Conservation (phyloP, 192 early-diverging fungal species). For the Blastocladiella britannica region DNA sequence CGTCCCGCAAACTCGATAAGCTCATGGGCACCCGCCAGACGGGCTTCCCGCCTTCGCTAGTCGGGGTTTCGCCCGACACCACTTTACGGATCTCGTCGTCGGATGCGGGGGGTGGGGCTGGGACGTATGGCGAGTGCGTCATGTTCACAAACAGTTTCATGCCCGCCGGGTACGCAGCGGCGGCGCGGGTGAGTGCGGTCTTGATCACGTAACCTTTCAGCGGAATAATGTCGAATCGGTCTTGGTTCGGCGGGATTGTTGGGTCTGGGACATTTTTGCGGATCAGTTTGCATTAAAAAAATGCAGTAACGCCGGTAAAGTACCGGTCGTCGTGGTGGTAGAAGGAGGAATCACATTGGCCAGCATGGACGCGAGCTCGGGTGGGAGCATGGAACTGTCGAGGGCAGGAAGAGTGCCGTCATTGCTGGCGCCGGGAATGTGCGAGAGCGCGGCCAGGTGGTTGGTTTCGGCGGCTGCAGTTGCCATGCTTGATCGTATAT, state of each 20-base stretch:
- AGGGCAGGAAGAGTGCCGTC: neutral
- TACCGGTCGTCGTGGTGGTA: neutral
- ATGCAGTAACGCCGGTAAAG: neutral
- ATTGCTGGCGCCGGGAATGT: neutral
- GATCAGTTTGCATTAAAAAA: neutral
- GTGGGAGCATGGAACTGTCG: neutral
- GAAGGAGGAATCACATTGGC: neutral
- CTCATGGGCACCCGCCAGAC: constrained; percentile 43
- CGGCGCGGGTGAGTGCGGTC: neutral
- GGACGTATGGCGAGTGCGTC: constrained; percentile 31
- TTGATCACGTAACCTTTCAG: neutral
- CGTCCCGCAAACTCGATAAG: constrained; percentile 23
- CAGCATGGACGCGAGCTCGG: neutral
- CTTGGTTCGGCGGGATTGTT: neutral
- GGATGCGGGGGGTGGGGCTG: constrained; percentile 27
- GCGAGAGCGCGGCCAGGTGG: neutral
- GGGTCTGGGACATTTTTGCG: neutral
- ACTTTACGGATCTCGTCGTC: constrained; percentile 45
- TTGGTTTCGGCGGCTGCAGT: neutral
- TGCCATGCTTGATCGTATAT: too few species aligned
- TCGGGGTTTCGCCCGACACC: too few species aligned
- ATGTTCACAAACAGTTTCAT: constrained; percentile 40
- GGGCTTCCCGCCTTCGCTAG: constrained; percentile 33
- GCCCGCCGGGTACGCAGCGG: constrained; percentile 1
- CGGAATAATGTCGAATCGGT: neutral